These are phyloP conservation scores for Leccinum laetum DNA, from an alignment of 1,284 basidiomycete species.

Conservation along the genomic window DNA sequence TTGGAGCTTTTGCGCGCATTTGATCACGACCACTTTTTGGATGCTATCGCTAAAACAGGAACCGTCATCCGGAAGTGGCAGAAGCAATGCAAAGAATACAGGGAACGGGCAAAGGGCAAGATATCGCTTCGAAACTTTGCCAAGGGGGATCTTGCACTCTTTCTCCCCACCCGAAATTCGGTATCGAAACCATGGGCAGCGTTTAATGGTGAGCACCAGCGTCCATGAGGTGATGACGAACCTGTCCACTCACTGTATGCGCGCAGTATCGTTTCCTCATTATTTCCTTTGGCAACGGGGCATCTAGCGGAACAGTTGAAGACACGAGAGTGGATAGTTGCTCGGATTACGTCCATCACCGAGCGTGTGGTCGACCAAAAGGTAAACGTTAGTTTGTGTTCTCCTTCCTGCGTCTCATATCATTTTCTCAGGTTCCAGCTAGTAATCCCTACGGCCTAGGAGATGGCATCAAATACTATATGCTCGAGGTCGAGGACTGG, in stretches of 20 bases:
- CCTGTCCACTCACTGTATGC: not conserved
- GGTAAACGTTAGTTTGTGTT: slow-evolving; percentile 42
- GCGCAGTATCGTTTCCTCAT: slow-evolving; percentile 89
- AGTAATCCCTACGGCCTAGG: slow-evolving; percentile 82
- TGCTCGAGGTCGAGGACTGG: slow-evolving; percentile 94
- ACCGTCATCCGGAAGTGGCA: slow-evolving; percentile 94
- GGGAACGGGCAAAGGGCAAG: slow-evolving; percentile 90
- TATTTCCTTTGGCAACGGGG: slow-evolving; percentile 88
- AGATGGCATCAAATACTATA: slow-evolving; percentile 90
- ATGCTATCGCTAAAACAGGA: slow-evolving; percentile 78
- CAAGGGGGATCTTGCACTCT: slow-evolving; percentile 92
- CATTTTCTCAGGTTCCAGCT: slow-evolving; percentile 54
- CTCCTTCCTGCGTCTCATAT: slow-evolving; percentile 10
- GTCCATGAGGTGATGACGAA: not conserved
- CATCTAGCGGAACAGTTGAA: slow-evolving; percentile 84
- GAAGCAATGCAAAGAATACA: slow-evolving; percentile 93
- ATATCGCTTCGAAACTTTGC: slow-evolving; percentile 93
- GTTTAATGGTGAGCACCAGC: slow-evolving; percentile 73
- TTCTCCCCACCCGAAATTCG: slow-evolving; percentile 93
- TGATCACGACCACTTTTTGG: slow-evolving; percentile 83
- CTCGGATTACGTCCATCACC: slow-evolving; percentile 85
- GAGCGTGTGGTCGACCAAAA: slow-evolving; percentile 82
- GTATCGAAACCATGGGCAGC: slow-evolving; percentile 96
- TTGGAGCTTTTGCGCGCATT: slow-evolving; percentile 71
- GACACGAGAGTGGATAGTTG: slow-evolving; percentile 92